Percentiles rank a stretch among this genome's conserved stretches.
phyloP scores from a whole-genome alignment of 2,329 filamentous ascomycete species.

The Chlorencoelia australis region DNA sequence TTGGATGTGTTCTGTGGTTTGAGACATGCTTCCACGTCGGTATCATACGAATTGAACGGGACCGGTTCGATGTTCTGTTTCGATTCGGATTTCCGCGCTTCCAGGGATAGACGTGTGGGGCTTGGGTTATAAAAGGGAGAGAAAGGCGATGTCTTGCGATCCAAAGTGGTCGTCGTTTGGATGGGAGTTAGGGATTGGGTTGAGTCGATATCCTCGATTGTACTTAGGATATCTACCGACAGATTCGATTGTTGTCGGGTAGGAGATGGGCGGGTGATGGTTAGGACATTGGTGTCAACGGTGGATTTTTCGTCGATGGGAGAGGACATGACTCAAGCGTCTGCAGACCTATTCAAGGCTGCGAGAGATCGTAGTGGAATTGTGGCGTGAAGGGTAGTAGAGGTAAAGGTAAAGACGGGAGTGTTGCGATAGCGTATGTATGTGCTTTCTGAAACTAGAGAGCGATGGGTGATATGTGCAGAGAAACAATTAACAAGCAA shows the following conservation, averaged over 20 bases:
- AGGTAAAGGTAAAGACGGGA: no score
- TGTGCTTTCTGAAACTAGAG: no score
- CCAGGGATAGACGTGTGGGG: constrained; percentile 12
- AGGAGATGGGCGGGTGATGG: constrained; percentile 10
- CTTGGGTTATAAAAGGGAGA: constrained; percentile 15
- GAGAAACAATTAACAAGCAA: no score
- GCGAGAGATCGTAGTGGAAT: no score
- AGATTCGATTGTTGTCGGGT: constrained; percentile 10
- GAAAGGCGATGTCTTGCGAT: constrained; percentile 9
- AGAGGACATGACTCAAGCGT: constrained; percentile 6
- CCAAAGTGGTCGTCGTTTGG: background rate
- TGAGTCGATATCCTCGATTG: constrained; percentile 44
- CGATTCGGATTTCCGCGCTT: constrained; percentile 16
- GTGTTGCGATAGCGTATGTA: no score
- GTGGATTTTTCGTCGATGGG: constrained; percentile 11
- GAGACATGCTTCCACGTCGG: constrained; percentile 16
- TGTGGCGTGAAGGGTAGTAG: no score
- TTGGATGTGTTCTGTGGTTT: constrained; percentile 6
- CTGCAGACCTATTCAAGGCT: no score
- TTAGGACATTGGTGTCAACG: constrained; percentile 8
- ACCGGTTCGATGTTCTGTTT: constrained; percentile 11
- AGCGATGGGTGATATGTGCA: no score
- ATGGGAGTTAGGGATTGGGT: constrained; percentile 9
- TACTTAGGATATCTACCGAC: constrained; percentile 35
- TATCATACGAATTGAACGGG: constrained; percentile 12